A percentile compares a stretch with the other conserved stretches of the same genome.
phyloP scores from a whole-genome alignment of 352 stramenopile species.

The Paralagenidium karlingii region DNA sequence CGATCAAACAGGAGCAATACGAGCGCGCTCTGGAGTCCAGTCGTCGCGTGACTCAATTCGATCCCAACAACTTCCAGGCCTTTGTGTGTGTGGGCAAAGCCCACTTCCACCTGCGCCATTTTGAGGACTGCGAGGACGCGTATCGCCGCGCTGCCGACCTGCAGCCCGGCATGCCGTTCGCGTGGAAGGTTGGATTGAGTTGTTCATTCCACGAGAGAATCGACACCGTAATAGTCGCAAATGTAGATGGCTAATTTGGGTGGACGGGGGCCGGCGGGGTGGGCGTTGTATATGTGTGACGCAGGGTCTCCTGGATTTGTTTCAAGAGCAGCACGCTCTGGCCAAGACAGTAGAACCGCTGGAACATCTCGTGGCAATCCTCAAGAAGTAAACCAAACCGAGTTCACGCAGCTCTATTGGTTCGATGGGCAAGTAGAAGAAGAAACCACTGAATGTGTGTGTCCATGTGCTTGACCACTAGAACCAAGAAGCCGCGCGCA shows the following conservation, averaged over 20 bases:
- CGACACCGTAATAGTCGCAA: not conserved
- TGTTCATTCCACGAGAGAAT: too few relatives aligned
- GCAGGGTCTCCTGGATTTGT: too few relatives aligned
- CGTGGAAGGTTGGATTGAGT: conserved; percentile 87
- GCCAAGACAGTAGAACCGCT: conserved; percentile 54
- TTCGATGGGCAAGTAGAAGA: not conserved
- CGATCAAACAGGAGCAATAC: conserved; percentile 64
- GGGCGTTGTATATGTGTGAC: not conserved
- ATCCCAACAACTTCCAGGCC: conserved; percentile 69
- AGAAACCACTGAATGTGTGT: not conserved
- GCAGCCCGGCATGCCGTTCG: conserved; percentile 55
- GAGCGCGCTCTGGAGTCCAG: conserved; percentile 50
- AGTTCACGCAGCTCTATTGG: too few relatives aligned
- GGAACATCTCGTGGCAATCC: conserved; percentile 60
- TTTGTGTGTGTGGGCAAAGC: conserved; percentile 70
- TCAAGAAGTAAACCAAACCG: conserved; percentile 62
- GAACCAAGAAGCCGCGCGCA: conserved; percentile 56
- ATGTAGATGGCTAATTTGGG: not conserved
- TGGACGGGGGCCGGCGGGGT: not conserved
- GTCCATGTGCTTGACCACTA: too few relatives aligned
- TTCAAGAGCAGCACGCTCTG: conserved; percentile 19
- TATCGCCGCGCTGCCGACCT: conserved; percentile 49
- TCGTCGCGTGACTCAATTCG: conserved; percentile 64
- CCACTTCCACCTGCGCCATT: conserved; percentile 58
- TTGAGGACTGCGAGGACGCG: conserved; percentile 52